Evolutionary conservation across 345 rosid species (phyloP).

Genomic region (Psidium guajava): DNA sequence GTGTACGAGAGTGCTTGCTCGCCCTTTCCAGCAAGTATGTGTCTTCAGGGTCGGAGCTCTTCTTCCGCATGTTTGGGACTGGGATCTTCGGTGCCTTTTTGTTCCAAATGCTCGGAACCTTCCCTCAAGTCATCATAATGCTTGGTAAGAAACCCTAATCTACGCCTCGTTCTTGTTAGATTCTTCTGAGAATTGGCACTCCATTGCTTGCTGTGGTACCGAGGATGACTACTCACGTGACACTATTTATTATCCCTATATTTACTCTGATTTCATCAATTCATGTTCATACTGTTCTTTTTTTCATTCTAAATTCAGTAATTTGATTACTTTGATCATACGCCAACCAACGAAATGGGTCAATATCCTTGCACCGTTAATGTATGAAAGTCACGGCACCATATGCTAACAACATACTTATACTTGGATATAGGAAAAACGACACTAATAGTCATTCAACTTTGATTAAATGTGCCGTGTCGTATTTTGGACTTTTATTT

Average conservation of each 20-base stretch:
- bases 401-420: too few relatives aligned
- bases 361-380: accelerated
- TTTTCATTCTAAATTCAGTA: background rate
- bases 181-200: background rate
- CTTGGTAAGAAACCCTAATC: background rate
- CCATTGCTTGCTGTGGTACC: background rate
- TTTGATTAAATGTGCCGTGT: too few relatives aligned
- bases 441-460: too few relatives aligned
- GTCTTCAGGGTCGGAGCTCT: too few relatives aligned
- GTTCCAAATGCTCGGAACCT: too few relatives aligned
- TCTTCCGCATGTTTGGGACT: too few relatives aligned
- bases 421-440: too few relatives aligned
- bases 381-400: background rate
- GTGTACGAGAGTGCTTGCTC: too few relatives aligned
- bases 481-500: too few relatives aligned
- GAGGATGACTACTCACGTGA: background rate
- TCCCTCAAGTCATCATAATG: background rate
- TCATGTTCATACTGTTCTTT: too few relatives aligned
- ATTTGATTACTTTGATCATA: background rate
- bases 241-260: background rate
- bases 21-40: too few relatives aligned
- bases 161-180: background rate
- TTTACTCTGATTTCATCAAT: background rate
- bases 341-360: background rate
- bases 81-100: too few relatives aligned